Conservation (phyloP, 768 basidiomycete genomes). For the Cystobasidiopsis lactophilus region DNA sequence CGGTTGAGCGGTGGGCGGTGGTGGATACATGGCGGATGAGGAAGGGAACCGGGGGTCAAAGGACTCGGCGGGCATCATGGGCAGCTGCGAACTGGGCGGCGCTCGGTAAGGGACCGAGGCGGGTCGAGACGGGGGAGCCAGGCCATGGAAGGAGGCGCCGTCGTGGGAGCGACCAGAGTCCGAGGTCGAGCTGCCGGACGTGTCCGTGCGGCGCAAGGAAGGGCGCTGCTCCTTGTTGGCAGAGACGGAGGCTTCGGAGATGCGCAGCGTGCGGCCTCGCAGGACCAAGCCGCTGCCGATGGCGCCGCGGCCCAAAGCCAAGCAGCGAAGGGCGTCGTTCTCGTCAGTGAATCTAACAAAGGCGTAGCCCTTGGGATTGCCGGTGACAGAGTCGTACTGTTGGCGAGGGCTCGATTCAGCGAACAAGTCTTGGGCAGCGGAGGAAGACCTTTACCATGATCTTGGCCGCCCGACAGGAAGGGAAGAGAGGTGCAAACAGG, state of each 20-base stretch:
- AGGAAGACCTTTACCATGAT: no score
- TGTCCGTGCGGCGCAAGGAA: no score
- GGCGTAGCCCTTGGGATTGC: conserved; percentile 72
- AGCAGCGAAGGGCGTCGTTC: conserved; percentile 64
- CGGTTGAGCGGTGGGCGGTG: conserved; percentile 30
- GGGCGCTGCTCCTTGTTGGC: conserved; percentile 1
- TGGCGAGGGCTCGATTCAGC: no score
- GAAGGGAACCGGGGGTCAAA: conserved; percentile 9
- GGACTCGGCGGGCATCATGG: background rate
- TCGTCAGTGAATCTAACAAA: conserved; percentile 84
- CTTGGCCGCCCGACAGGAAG: conserved; percentile 69
- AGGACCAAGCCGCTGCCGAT: conserved; percentile 12
- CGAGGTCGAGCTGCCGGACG: background rate
- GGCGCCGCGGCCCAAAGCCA: conserved; percentile 43
- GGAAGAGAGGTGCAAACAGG: conserved; percentile 59
- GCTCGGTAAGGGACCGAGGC: no score
- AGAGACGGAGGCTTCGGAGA: conserved; percentile 17
- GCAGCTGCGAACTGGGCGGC: background rate
- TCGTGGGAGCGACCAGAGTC: no score
- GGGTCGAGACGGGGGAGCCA: no score
- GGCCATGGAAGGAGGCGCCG: no score
- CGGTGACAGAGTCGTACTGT: conserved; percentile 79
- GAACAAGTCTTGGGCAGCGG: no score
- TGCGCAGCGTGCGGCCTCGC: conserved; percentile 17
- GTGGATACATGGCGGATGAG: no score